phyloP scores from a whole-genome alignment of 148 eudicot species.

The Nyssa sinensis region DNA sequence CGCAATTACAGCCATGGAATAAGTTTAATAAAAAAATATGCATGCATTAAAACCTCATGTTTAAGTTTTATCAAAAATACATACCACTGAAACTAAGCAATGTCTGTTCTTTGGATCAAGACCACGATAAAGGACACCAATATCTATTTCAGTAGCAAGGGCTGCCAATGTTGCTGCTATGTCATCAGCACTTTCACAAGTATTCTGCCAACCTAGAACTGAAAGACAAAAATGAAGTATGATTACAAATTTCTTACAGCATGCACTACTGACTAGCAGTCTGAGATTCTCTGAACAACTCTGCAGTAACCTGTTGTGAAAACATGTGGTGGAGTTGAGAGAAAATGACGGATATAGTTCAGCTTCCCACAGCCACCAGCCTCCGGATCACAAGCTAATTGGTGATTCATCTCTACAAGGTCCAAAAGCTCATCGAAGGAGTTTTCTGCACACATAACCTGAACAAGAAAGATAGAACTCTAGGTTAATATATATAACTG shows the following conservation, averaged over 20 bases:
- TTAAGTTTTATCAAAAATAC: conserved; percentile 12
- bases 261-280: background rate
- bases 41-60: background rate
- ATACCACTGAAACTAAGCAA: conserved; percentile 88
- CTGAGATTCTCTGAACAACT: conserved; percentile 4
- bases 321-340: conserved; percentile 73
- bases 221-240: conserved; percentile 26
- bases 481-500: background rate
- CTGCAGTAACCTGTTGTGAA: conserved; percentile 64
- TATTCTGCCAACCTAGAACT: conserved; percentile 95
- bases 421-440: conserved; percentile 78
- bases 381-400: conserved; percentile 80
- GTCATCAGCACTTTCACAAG: conserved; percentile 73
- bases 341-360: conserved; percentile 78
- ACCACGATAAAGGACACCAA: conserved; percentile 85
- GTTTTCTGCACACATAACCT: conserved; percentile 65
- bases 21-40: background rate
- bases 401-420: conserved; percentile 83
- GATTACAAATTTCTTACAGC: conserved; percentile 3
- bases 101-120: conserved; percentile 69
- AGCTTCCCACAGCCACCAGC: conserved; percentile 81
- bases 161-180: conserved; percentile 72
- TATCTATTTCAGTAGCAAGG: conserved; percentile 69
- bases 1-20: background rate
- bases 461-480: conserved; percentile 18